These are phyloP conservation scores for Acer saccharum DNA, from an alignment of 345 rosid species.

Conservation along the genomic window DNA sequence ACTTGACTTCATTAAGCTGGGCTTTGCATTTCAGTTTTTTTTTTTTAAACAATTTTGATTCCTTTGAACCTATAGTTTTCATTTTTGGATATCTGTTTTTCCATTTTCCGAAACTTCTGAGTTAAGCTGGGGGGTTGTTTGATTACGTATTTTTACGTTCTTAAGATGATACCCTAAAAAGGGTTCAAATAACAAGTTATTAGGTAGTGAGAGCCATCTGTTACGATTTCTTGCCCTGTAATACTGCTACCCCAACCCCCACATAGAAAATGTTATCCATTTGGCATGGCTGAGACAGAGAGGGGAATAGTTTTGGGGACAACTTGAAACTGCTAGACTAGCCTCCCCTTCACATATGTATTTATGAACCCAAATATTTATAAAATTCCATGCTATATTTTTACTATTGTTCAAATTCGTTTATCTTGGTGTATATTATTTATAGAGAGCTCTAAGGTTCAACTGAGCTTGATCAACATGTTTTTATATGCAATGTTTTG, in stretches of 20 bases:
- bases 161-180: neutral
- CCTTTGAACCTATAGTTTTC: constrained; percentile 17
- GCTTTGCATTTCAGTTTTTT: constrained; percentile 23
- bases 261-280: neutral
- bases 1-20: neutral
- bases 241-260: constrained; percentile 15
- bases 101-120: neutral
- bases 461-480: neutral
- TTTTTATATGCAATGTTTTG: neutral
- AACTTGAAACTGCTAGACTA: constrained; percentile 5
- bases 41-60: constrained; percentile 49
- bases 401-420: neutral
- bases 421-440: neutral
- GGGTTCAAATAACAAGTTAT: constrained; percentile 15
- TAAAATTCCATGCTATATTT: constrained; percentile 1
- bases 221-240: neutral
- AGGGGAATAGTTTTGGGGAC: constrained; percentile 11
- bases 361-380: constrained; percentile 14
- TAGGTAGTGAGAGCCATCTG: constrained; percentile 5
- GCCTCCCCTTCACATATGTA: constrained; percentile 22
- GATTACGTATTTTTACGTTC: constrained; percentile 3
- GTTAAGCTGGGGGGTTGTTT: neutral
- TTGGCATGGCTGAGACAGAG: constrained; percentile 1
- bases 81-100: constrained; percentile 2
- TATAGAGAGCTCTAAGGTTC: too few relatives aligned